Evolutionary conservation across 1,284 basidiomycete genomes (phyloP), one percentile per base, ranked within the genome.

Genomic region (Prillingera fragicola): DNA sequence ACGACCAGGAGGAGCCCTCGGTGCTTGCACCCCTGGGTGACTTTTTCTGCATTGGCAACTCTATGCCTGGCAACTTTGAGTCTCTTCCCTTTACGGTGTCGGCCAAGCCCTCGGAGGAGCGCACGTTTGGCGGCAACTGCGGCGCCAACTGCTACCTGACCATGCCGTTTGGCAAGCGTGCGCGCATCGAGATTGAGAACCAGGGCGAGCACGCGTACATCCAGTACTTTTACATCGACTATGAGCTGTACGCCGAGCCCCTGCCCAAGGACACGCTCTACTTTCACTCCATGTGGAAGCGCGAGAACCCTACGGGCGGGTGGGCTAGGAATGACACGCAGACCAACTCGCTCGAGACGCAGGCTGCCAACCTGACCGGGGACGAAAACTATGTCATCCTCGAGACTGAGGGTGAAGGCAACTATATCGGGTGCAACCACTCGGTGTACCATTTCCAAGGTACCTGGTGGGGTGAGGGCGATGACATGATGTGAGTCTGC

Each of bases 11-110:
- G n/a, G n/a, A n/a, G n/a, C n/a, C n/a, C n/a, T n/a, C n/a, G n/a
- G 39, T 41, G 19, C 29, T 41, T n/a, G 39, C 39, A 10, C 39
- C 39, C 17, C 18, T 41, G 9, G 39, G 39, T n/a, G 43, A 45
- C 19, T 45, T 45, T 37, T 45, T 45, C 29, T 45, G 43, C 33
- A 45, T 45, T 15, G 43, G 43, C 33, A 23, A 32, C 29, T 15
- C 43, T 13, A 45, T 45, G 43, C 43, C 43, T 17, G 43, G 43
- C 21, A 45, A 45, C 43, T 45, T 45, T 17, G 43, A 45, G n/a
- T 45, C 43, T 9, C 37, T 45, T 10, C 43, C 43, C 8, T 45
- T 45, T 37, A 15, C 43, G 9, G 43, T 45, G 2, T 45, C 43
- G 5, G 43, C 39, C 26, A 45, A 45, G 43, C 43, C 43, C 6